These are phyloP conservation scores for Picocystis sp. DNA, from an alignment of 163 green algal species.

Conservation along the genomic window DNA sequence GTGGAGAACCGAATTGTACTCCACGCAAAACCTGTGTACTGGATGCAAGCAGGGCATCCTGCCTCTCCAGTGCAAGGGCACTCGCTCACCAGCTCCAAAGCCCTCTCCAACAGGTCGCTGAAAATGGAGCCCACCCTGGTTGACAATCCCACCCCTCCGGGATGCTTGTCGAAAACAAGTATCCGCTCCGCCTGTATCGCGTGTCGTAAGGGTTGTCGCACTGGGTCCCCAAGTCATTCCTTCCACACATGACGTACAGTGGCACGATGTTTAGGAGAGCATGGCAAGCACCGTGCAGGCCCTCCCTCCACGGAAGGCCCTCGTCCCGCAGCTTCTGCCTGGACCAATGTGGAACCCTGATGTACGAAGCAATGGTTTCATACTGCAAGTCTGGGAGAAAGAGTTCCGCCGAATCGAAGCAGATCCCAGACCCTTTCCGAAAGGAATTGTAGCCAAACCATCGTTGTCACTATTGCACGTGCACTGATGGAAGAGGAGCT, in stretches of 20 bases:
- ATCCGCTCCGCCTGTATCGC: slow-evolving; percentile 67
- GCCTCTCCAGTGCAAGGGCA: slow-evolving; percentile 47
- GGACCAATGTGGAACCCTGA: slow-evolving; percentile 50
- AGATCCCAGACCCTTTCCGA: slow-evolving; percentile 35
- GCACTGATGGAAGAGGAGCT: slow-evolving; percentile 6
- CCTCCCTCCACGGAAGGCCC: slow-evolving; percentile 41
- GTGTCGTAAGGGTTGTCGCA: slow-evolving; percentile 78
- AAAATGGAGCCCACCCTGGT: slow-evolving; percentile 50
- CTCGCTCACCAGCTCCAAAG: slow-evolving; percentile 45
- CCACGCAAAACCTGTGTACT: slow-evolving; percentile 59
- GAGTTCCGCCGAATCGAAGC: slow-evolving; percentile 80
- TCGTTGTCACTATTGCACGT: slow-evolving; percentile 27
- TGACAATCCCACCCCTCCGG: slow-evolving; percentile 61
- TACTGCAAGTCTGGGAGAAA: slow-evolving; percentile 69
- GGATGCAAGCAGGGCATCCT: slow-evolving; percentile 69
- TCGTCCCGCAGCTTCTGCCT: slow-evolving; percentile 18
- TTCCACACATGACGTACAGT: slow-evolving; percentile 48
- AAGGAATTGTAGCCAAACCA: slow-evolving; percentile 64
- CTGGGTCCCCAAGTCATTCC: slow-evolving; percentile 29
- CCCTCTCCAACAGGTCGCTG: slow-evolving; percentile 38
- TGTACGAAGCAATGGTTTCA: slow-evolving; percentile 38
- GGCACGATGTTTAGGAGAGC: slow-evolving; percentile 78
- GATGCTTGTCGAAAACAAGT: slow-evolving; percentile 80
- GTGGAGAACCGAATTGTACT: slow-evolving; percentile 66
- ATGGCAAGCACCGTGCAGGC: slow-evolving; percentile 70